Base-by-base conservation (phyloP, 805 yeast genomes). In the Ogataea salicorniae region DNA sequence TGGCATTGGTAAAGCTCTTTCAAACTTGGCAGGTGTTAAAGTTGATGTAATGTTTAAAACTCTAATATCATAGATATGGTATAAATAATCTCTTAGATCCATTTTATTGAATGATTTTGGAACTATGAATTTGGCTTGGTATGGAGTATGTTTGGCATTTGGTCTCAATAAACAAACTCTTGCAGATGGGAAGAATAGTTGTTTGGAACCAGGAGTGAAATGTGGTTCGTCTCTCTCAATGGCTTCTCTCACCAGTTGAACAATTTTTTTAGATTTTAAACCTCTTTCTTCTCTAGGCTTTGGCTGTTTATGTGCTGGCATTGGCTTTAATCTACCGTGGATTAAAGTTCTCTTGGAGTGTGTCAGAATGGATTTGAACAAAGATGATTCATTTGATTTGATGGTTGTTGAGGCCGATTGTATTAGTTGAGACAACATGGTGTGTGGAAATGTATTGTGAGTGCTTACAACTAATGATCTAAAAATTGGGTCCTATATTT, bases 101-200 rank as follows among this genome's bases (percentile, higher is more conserved):
- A 94, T 74, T 66, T 91, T 92, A 73, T 94, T 94, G 76, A 94
- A 91, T 46, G 87, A 80, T 61, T 86, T 81, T 15, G 99, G 99
- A 17, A 95, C 99, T 54, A 87, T 80, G 68, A 94, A 94, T 66
- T 89, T 90, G 43, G 98, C 98, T 68, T 90, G 97, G 70, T 87
- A 91, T 42, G 99, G 99, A 0, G 97, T 87, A 68, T 88, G 96
- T 62, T 87, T 87, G n/a, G 98, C 97, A 60, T 87, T 87, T 39
- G 97, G 96, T 62, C 96, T 79, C 52, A 94, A 70, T 33, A 92
- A 72, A 43, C 87, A 80, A 36, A 92, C 74, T 52, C 92, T 75
- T 1, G 95, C 96, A 52, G 81, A 81, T 33, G 99, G 99, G 66
- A 92, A 87, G 64, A 80, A 91, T 9, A 86, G 73, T 53, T 85